Conservation (phyloP, 31 red algal genomes). For the Porphyra umbilicalis region DNA sequence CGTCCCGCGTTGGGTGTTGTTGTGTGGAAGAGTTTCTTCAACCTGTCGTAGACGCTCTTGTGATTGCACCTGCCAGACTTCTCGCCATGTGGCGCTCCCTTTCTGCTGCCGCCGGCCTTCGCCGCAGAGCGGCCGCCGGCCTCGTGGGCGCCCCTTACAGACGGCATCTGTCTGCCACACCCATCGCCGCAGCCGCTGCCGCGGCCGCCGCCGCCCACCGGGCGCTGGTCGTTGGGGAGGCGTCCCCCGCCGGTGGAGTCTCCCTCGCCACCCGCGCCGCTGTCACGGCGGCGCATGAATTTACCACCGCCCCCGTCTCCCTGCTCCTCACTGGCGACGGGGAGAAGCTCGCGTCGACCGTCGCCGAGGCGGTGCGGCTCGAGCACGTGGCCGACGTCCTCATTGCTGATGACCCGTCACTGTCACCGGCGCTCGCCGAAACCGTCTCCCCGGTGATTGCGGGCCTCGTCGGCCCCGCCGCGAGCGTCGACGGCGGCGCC, state of each 20-base stretch:
- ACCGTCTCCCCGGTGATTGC: neutral
- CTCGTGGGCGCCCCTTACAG: neutral
- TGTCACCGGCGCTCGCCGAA: neutral
- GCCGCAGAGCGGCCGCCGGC: neutral
- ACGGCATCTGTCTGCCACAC: neutral
- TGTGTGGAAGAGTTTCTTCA: too few relatives aligned
- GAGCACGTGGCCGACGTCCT: neutral
- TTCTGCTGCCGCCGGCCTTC: neutral
- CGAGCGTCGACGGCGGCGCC: neutral
- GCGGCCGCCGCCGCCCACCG: neutral
- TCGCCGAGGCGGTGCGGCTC: neutral
- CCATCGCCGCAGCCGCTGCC: neutral
- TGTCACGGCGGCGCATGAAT: neutral
- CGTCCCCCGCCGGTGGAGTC: neutral
- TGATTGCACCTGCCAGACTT: too few relatives aligned
- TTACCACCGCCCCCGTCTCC: neutral
- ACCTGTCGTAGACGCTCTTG: too few relatives aligned
- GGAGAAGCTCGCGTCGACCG: neutral
- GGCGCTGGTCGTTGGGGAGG: neutral
- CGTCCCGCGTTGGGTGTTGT: too few relatives aligned
- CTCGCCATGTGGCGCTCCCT: neutral
- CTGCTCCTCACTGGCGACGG: neutral
- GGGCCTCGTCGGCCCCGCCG: neutral
- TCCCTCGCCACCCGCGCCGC: neutral
- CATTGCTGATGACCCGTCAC: neutral